Evolutionary conservation across 2,329 filamentous ascomycete genomes (phyloP), one percentile per base, ranked within the genome.

Genomic region (Penicillium sclerotiorum): DNA sequence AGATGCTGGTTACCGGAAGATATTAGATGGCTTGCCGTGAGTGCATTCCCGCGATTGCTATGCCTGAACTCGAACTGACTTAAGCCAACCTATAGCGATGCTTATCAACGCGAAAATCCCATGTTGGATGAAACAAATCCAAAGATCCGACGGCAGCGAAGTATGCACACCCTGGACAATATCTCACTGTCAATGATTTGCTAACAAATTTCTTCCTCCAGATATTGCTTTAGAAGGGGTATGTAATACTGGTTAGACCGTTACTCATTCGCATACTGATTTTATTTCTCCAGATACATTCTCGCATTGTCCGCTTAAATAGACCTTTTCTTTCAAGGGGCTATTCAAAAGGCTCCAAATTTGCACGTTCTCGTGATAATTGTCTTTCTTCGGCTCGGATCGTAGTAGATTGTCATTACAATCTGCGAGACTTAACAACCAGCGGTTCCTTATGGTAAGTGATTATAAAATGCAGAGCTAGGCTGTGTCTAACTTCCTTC

Each of bases 161-260:
- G 40, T 42, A 42, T 9, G 18, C 12, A 11, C 18, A 18, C 40
- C 18, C 27, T 21, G 22, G 8, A 18, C 6, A 36, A 36, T 18
- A 2, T 17, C n/a, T 18, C 11, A 18, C 20, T 18, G 11, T 36
- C 6, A 8, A 18, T 36, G 7, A n/a, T 15, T 11, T 8, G 33
- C n/a, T 17, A 17, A 36, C 32, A 18, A 11, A 15, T 22, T 9
- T 5, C 22, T 27, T 21, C 23, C 1, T 21, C 21, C 18, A 42
- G 40, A 42, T 33, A 42, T 42, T 33, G 40, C 40, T 32, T 13
- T 42, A 33, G 40, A 42, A 21, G 40, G 40, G 18, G 40, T 42
- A 32, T 15, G 13, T 30, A 8, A 9, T 13, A 28, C 13, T 28
- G 3, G 3, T 28, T 28, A 25, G 8, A n/a, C 17, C 23, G 5